These are phyloP conservation scores for Amborella trichopoda DNA, from an alignment of 164 flowering plant genomes.

Conservation along the genomic window DNA sequence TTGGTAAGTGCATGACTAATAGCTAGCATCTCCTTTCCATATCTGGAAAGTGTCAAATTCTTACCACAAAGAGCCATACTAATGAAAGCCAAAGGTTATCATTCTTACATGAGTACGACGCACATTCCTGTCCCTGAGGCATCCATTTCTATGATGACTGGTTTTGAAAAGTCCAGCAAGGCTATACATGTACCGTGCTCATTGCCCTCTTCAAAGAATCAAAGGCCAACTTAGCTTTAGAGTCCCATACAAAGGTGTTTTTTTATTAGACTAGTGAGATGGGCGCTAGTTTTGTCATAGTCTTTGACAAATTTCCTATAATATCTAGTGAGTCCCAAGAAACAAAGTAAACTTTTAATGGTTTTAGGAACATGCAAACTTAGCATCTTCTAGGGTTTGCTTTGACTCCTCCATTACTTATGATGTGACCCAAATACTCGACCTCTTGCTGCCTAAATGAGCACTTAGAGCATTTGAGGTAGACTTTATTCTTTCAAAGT, in stretches of 20 bases:
- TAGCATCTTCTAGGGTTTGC: no score
- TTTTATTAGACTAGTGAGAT: background rate
- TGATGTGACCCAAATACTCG: background rate
- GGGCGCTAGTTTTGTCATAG: background rate
- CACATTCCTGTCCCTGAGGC: constrained; percentile 1
- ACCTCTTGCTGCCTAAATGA: background rate
- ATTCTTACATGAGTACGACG: background rate
- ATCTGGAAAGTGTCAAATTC: background rate
- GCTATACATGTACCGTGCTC: background rate
- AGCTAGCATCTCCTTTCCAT: constrained; percentile 1
- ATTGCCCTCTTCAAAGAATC: background rate
- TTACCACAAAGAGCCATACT: background rate
- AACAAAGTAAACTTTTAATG: background rate
- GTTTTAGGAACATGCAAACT: background rate
- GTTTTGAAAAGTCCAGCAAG: background rate
- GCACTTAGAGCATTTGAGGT: background rate
- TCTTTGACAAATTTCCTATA: background rate
- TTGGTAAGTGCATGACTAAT: background rate
- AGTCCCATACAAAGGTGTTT: background rate
- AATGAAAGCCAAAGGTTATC: background rate
- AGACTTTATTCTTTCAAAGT: background rate
- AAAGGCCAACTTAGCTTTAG: background rate
- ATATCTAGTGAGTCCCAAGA: constrained; percentile 3
- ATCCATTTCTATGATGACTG: constrained; percentile 1
- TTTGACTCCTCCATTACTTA: background rate